Evolutionary conservation across 106 monocot species (phyloP), one percentile per base, ranked within the genome.

Genomic region (Cymbidium sinense): DNA sequence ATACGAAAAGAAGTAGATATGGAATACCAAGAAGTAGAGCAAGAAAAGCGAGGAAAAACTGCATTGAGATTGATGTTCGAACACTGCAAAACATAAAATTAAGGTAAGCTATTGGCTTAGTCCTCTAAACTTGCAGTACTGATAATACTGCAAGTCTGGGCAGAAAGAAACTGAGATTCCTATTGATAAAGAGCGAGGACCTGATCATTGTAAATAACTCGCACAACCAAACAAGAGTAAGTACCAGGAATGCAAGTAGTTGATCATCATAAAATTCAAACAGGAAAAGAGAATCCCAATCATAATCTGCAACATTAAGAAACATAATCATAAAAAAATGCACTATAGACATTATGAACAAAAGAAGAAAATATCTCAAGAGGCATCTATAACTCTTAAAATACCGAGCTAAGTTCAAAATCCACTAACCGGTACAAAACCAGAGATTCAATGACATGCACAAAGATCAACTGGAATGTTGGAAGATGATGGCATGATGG

Each of bases 241-340:
- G 82, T 47, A 99, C 95, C 78, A 99, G 81, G 75, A 99, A 99
- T 34, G 99, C 99, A 78, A 99, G 99, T 34, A 95, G 83, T 80
- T 95, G 99, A 61, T 99, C 99, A 86, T 99, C 99, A 78, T 99
- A 99, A 81, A 99, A 99, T 83, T 99, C 99, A 78, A 99, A 95
- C 31, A 99, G 90, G 65, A 99, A 82, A 99, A 99, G 34, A 99
- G 75, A 70, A 99, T 95, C 30, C 99, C 99, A 75, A 99, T 91
- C 99, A 99, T 99, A 29, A 99, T 99, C 99, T 99, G 92, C 81
- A 89, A 43, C 19, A 43, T 5, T 35, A 44, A 75, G 27, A 70
- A 70, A 62, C 2, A 75, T 80, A 11, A 13, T 47, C 8, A 50
- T 67, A 5, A 71, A 71, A 71, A 8, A 19, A 71, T n/a, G 20